A percentile compares a stretch with the other conserved stretches of the same genome.
Conservation (phyloP, 2,329 filamentous ascomycete species). For the Trichoderma sp. region DNA sequence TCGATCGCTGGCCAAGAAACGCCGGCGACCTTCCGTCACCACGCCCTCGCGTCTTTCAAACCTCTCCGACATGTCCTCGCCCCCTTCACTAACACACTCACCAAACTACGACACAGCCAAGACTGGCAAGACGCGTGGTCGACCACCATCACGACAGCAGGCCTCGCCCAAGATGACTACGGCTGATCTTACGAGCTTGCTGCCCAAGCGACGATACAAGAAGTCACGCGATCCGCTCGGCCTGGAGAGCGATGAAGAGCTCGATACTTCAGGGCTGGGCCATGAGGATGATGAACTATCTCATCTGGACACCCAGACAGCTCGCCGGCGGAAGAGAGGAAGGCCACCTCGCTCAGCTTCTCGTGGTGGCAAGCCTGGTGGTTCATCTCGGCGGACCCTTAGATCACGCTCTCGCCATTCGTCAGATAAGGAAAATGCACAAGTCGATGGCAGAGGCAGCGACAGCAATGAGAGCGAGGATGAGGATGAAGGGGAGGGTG, state of each 20-base stretch:
- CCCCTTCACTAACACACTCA: slow-evolving; percentile 65
- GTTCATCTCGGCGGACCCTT: slow-evolving; percentile 28
- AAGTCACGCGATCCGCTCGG: slow-evolving; percentile 40
- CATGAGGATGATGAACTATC: slow-evolving; percentile 58
- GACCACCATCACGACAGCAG: slow-evolving; percentile 31
- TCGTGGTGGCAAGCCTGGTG: slow-evolving; percentile 28
- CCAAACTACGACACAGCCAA: slow-evolving; percentile 49
- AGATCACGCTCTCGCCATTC: slow-evolving; percentile 52
- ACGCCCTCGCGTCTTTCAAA: slow-evolving; percentile 41
- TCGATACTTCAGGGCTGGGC: slow-evolving; percentile 48
- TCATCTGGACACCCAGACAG: slow-evolving; percentile 39
- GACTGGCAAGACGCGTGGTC: slow-evolving; percentile 32
- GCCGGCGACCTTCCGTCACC: slow-evolving; percentile 38
- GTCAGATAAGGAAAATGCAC: slow-evolving; percentile 60
- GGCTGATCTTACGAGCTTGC: slow-evolving; percentile 52
- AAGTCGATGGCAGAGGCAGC: slow-evolving; percentile 35
- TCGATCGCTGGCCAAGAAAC: slow-evolving; percentile 48
- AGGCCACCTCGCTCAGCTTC: slow-evolving; percentile 32
- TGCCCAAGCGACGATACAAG: slow-evolving; percentile 52
- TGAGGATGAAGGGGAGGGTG: slow-evolving; percentile 36
- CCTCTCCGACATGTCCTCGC: slow-evolving; percentile 59
- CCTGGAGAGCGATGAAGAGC: slow-evolving; percentile 44
- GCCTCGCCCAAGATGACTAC: slow-evolving; percentile 49
- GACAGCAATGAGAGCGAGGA: slow-evolving; percentile 35
- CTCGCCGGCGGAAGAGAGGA: slow-evolving; percentile 37